Base-by-base conservation (phyloP, 257 asterid genomes). In the Solanum paucissectum region DNA sequence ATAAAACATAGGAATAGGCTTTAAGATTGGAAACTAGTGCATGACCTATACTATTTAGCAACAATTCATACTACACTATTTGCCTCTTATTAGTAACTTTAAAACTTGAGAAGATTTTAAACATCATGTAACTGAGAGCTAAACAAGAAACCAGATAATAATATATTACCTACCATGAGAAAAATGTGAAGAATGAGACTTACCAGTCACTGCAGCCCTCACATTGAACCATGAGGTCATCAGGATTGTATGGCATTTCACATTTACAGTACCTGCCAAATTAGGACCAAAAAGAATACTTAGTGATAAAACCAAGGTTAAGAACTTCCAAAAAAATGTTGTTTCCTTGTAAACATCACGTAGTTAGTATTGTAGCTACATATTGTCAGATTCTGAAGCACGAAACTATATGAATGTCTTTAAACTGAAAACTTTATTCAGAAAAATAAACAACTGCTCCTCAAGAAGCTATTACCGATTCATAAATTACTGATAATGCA, bases 171-270 rank as follows among this genome's bases (percentile, higher is more conserved):
- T 89, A 86, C 46, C 42, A 52, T 29, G 60, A 66, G 40, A 88
- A 25, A 25, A 34, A 92, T 83, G 85, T 9, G 23, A 87, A 60
- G 82, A 76, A 77, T 55, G 71, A 34, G 87, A 91, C 98, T 92
- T 89, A 96, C 99, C 98, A 96, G 90, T 96, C 98, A 91, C 91
- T 93, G 90, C 99, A 96, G 74, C 92, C 98, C 88, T 96, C 98
- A 72, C 99, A 96, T 87, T 94, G 98, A 91, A 96, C 92, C 99
- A 96, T 96, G 36, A 96, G 98, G 92, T 96, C 98, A 75, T 96
- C 99, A 11, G 99, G 99, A 89, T 96, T 96, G 88, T 94, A 95
- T 83, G 99, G 98, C 99, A 96, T 96, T 91, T 96, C 99, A 87
- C 99, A 96, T 91, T 96, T 95, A 87, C 99, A 96, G 87, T 94